Percentiles rank a stretch among this genome's conserved stretches.
These are phyloP conservation scores for Phellinidium pouzarii DNA, from an alignment of 1,284 basidiomycete species.

Conservation along the genomic window DNA sequence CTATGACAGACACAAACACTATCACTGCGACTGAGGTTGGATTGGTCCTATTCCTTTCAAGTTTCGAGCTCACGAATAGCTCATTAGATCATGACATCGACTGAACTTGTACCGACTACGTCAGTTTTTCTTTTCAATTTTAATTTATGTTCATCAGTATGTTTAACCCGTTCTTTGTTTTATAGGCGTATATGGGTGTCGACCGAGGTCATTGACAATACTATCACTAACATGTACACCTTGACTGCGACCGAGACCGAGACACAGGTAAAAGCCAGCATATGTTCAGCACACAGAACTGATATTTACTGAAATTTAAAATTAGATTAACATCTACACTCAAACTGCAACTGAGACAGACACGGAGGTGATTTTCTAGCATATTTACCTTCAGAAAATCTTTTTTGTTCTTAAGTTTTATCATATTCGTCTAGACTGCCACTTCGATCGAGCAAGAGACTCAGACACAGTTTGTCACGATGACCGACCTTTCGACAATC, in stretches of 20 bases:
- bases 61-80: not conserved
- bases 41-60: not conserved
- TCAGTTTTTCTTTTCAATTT: not conserved
- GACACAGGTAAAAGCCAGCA: slow-evolving; percentile 31
- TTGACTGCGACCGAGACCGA: slow-evolving; percentile 53
- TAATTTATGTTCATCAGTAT: not conserved
- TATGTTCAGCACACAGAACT: not conserved
- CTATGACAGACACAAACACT: slow-evolving; percentile 26
- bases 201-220: slow-evolving; percentile 55
- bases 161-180: not conserved
- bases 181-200: slow-evolving; percentile 47
- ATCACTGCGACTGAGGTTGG: slow-evolving; percentile 30
- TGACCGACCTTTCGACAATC: slow-evolving; percentile 20
- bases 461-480: slow-evolving; percentile 23
- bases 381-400: not conserved
- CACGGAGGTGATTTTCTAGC: slow-evolving; percentile 6
- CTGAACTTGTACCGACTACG: slow-evolving; percentile 52
- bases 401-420: not conserved
- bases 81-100: slow-evolving; percentile 39
- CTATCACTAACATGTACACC: slow-evolving; percentile 48
- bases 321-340: slow-evolving; percentile 43
- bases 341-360: slow-evolving; percentile 26
- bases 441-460: slow-evolving; percentile 24
- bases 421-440: slow-evolving; percentile 22
- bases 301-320: not conserved